Evolutionary conservation across 1,284 basidiomycete genomes (phyloP).

Genomic region (Thecaphora frezii): DNA sequence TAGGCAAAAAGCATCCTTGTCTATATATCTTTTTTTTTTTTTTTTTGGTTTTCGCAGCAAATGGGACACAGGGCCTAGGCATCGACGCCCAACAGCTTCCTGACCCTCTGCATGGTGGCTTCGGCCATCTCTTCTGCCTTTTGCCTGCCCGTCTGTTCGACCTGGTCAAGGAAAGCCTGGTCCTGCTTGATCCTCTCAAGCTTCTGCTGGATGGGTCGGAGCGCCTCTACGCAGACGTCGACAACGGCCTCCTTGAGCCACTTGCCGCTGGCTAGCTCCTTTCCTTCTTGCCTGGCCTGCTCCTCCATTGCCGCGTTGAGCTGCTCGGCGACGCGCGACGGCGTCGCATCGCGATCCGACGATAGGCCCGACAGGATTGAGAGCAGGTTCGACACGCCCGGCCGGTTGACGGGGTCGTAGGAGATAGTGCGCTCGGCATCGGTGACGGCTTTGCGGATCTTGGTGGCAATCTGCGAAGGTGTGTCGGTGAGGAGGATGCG

Average conservation of each 20-base stretch:
- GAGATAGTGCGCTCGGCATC: conserved; percentile 71
- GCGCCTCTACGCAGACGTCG: conserved; percentile 71
- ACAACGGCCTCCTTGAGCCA: conserved; percentile 73
- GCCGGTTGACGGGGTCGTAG: conserved; percentile 75
- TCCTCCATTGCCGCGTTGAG: conserved; percentile 62
- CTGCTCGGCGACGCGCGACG: conserved; percentile 62
- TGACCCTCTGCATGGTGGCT: conserved; percentile 71
- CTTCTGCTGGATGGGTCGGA: conserved; percentile 72
- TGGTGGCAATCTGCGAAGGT: conserved; percentile 67
- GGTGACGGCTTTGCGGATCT: conserved; percentile 80
- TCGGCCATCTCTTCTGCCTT: conserved; percentile 69
- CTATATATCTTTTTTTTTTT: no score
- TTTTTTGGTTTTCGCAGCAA: no score
- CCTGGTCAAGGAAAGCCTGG: conserved; percentile 66
- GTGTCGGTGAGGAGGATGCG: conserved; percentile 84
- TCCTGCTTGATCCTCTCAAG: conserved; percentile 71
- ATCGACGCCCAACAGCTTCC: conserved; percentile 69
- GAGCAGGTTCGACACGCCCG: conserved; percentile 81
- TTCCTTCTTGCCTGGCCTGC: conserved; percentile 5
- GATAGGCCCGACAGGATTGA: conserved; percentile 66
- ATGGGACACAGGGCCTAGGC: no score
- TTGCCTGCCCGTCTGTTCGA: conserved; percentile 70
- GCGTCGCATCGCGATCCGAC: conserved; percentile 6
- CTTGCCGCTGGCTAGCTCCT: conserved; percentile 66
- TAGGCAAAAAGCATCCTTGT: no score